Evolutionary conservation across 2,329 filamentous ascomycete species (phyloP).

Genomic region (Chaetothyriales sp.): DNA sequence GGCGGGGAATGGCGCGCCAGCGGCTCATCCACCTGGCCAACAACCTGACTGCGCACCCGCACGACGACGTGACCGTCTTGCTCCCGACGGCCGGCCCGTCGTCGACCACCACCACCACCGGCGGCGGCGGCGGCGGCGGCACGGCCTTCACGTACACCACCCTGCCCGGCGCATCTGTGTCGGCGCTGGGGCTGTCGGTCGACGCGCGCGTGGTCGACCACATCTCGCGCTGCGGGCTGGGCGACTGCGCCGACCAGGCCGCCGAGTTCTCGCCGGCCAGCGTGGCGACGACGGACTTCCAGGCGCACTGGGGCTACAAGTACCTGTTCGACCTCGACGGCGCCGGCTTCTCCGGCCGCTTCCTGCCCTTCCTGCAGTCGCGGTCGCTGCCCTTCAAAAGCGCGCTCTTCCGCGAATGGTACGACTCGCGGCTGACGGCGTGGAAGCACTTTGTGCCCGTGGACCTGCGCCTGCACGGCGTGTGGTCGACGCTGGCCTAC

Average conservation of each 20-base stretch:
- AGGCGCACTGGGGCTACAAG: slow-evolving; percentile 49
- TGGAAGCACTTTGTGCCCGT: slow-evolving; percentile 75
- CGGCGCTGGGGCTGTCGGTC: slow-evolving; percentile 40
- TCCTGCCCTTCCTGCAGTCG: slow-evolving; percentile 53
- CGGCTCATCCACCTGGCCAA: slow-evolving; percentile 58
- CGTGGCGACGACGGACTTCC: slow-evolving; percentile 36
- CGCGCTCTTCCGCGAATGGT: slow-evolving; percentile 66
- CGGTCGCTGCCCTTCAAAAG: slow-evolving; percentile 54
- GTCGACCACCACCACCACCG: too few species aligned
- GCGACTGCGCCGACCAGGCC: slow-evolving; percentile 40
- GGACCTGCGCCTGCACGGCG: slow-evolving; percentile 56
- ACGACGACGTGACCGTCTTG: slow-evolving; percentile 39
- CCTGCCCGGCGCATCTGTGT: slow-evolving; percentile 28
- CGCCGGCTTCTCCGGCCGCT: slow-evolving; percentile 50
- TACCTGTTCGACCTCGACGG: slow-evolving; percentile 63
- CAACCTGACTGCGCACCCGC: slow-evolving; percentile 35
- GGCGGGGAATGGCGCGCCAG: slow-evolving; percentile 55
- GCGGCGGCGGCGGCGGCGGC: slow-evolving; percentile 13
- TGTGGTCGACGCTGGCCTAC: slow-evolving; percentile 63
- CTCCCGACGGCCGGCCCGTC: slow-evolving; percentile 28
- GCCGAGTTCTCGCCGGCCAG: slow-evolving; percentile 36
- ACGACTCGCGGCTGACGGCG: slow-evolving; percentile 56
- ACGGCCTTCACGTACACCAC: slow-evolving; percentile 43
- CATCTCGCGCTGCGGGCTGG: slow-evolving; percentile 38
- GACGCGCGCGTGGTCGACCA: slow-evolving; percentile 48